Percentiles rank a stretch among this genome's conserved stretches.
Evolutionary conservation across 495 filamentous ascomycete genomes (phyloP).

Genomic region (Astrothelium subdiscretum): DNA sequence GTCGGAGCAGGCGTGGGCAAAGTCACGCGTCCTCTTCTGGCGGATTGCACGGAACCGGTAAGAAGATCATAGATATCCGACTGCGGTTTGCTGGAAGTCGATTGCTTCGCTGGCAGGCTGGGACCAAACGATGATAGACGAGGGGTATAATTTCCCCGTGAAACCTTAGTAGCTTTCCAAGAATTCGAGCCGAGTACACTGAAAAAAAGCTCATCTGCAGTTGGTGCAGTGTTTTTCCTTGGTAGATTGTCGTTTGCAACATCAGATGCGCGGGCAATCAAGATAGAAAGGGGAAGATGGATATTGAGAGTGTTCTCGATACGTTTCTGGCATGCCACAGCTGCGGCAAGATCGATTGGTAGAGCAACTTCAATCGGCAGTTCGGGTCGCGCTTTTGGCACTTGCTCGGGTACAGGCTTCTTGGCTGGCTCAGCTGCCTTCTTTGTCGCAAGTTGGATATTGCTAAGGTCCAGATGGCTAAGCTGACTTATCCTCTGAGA

Average conservation of each 20-base stretch:
- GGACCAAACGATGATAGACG: slow-evolving; percentile 37
- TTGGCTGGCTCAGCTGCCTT: slow-evolving; percentile 29
- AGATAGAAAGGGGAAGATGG: slow-evolving; percentile 72
- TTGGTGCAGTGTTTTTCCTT: slow-evolving; percentile 45
- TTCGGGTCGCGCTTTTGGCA: slow-evolving; percentile 30
- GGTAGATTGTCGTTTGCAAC: slow-evolving; percentile 81
- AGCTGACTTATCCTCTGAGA: slow-evolving; percentile 60
- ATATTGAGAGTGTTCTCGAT: slow-evolving; percentile 64
- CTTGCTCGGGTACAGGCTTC: slow-evolving; percentile 35
- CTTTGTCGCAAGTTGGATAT: slow-evolving; percentile 64
- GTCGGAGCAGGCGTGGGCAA: slow-evolving; percentile 20
- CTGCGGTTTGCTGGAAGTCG: slow-evolving; percentile 23
- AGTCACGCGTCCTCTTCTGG: slow-evolving; percentile 18
- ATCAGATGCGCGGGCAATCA: slow-evolving; percentile 71
- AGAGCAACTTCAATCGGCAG: slow-evolving; percentile 48
- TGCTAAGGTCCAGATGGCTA: slow-evolving; percentile 78
- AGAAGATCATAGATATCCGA: slow-evolving; percentile 73
- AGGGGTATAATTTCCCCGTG: slow-evolving; percentile 54
- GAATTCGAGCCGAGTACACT: slow-evolving; percentile 65
- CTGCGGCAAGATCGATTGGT: slow-evolving; percentile 63
- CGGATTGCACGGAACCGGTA: slow-evolving; percentile 35
- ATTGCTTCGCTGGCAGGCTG: slow-evolving; percentile 17
- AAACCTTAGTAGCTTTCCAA: slow-evolving; percentile 38
- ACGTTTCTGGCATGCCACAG: slow-evolving; percentile 67
- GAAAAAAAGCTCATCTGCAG: slow-evolving; percentile 76